Evolutionary conservation across 139 green algal genomes (phyloP), one percentile per base, ranked within the genome.

Genomic region (Trebouxia sp.): DNA sequence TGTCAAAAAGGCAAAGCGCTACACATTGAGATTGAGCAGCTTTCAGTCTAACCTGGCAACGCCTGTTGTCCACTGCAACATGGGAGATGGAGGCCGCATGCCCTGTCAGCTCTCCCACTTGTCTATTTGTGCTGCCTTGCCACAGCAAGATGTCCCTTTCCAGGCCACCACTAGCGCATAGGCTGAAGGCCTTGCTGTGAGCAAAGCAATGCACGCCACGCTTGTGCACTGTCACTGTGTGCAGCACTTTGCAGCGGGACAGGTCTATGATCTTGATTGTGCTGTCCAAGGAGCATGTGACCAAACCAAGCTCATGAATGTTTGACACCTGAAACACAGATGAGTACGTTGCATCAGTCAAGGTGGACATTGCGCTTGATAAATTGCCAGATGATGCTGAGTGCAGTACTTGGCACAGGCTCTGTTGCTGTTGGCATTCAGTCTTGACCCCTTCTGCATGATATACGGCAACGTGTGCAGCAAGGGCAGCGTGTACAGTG

Each of bases 131-230:
- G 32, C 65, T 83, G 55, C 75, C 66, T 79, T 95, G 88, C 93
- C 93, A 97, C 26, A 97, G 65, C 43, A 95, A 85, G 51, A 96
- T 87, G 82, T 93, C 91, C 26, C 93, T 85, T 85, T 96, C 92
- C 37, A 93, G 78, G 8, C 92, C 93, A 55, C 89, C 93, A 47
- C 83, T 91, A 4, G 89, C 92, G 78, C 95, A 92, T 67, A 94
- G 81, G 35, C 87, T 92, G 85, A 94, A 97, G n/a, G 91, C 89
- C 35, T 75, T 83, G 77, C 91, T 94, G 87, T 92, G 93, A 11
- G 89, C 88, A 74, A 96, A 94, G 78, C 53, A 84, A 81, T 93
- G 87, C 39, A 97, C 91, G 7, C 85, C 89, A 79, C 92, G 92
- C 22, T 24, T 35, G 75, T 97, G 93, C 26, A 78, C 42, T 4